These are phyloP conservation scores for Metarhizium album DNA, from an alignment of 2,329 filamentous ascomycete species.

Conservation along the genomic window DNA sequence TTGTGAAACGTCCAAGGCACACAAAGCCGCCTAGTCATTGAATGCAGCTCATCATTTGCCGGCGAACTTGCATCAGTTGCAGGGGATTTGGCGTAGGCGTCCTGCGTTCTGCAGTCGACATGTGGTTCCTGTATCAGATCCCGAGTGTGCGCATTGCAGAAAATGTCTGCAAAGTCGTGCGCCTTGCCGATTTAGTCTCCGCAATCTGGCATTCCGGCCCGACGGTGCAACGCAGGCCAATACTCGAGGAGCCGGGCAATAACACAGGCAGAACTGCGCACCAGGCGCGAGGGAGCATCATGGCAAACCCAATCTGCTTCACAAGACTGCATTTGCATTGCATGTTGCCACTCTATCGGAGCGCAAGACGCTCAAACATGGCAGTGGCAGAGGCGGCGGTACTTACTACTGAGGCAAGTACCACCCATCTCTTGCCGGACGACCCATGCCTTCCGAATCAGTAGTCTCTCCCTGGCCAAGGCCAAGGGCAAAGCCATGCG, in stretches of 20 bases:
- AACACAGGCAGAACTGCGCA: not conserved
- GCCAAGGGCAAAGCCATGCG: not conserved
- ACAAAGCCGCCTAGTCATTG: not conserved
- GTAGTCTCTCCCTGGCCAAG: not conserved
- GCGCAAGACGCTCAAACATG: not conserved
- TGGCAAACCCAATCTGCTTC: not conserved
- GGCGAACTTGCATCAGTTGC: not conserved
- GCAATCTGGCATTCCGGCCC: not conserved
- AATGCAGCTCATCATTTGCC: too few species aligned
- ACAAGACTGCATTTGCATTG: not conserved
- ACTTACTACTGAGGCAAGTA: not conserved
- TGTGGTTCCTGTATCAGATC: not conserved
- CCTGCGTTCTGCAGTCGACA: not conserved
- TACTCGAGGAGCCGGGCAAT: not conserved
- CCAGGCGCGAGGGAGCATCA: not conserved
- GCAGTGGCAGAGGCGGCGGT: too few species aligned
- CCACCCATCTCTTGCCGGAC: not conserved
- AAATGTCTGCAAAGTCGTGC: not conserved
- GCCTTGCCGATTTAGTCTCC: not conserved
- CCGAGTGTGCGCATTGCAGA: not conserved
- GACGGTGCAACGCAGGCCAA: not conserved
- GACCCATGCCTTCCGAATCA: not conserved
- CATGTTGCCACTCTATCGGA: not conserved
- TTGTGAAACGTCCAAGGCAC: not conserved
- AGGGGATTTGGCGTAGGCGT: not conserved